Evolutionary conservation across 2,329 filamentous ascomycete genomes (phyloP).

Genomic region (Penicillium olsonii): DNA sequence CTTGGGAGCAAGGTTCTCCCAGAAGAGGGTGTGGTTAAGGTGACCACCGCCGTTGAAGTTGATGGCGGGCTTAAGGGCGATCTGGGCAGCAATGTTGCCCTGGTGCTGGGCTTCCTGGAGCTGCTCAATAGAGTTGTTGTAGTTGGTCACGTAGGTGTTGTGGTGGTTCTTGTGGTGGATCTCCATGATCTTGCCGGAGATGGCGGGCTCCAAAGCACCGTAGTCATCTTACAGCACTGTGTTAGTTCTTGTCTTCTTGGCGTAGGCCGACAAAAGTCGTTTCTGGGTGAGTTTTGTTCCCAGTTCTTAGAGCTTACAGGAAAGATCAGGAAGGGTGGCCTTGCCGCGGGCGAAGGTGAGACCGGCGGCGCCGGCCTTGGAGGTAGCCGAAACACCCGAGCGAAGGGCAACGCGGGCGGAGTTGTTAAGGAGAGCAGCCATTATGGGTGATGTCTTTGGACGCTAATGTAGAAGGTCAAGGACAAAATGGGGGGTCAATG

Average conservation of each 20-base stretch:
- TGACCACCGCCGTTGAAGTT: slow-evolving; percentile 68
- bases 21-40: slow-evolving; percentile 66
- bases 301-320: slow-evolving; percentile 57
- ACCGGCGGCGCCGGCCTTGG: slow-evolving; percentile 65
- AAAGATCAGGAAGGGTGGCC: slow-evolving; percentile 87
- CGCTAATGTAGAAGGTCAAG: not conserved
- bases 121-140: slow-evolving; percentile 78
- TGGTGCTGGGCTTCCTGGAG: slow-evolving; percentile 59
- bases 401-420: slow-evolving; percentile 72
- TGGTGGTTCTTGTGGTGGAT: slow-evolving; percentile 94
- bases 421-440: slow-evolving; percentile 77
- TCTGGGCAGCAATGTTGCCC: slow-evolving; percentile 58
- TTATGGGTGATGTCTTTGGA: slow-evolving; percentile 40
- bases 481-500: slow-evolving; percentile 7
- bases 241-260: slow-evolving; percentile 7
- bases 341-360: slow-evolving; percentile 81
- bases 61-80: slow-evolving; percentile 61
- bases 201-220: slow-evolving; percentile 80
- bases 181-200: slow-evolving; percentile 94
- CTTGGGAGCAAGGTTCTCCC: slow-evolving; percentile 67
- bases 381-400: slow-evolving; percentile 56
- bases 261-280: not conserved
- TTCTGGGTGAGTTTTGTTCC: not conserved
- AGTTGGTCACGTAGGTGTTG: slow-evolving; percentile 87
- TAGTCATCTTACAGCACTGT: slow-evolving; percentile 74